phyloP scores from a whole-genome alignment of 352 stramenopile species.

The Phytophthora crassamura region DNA sequence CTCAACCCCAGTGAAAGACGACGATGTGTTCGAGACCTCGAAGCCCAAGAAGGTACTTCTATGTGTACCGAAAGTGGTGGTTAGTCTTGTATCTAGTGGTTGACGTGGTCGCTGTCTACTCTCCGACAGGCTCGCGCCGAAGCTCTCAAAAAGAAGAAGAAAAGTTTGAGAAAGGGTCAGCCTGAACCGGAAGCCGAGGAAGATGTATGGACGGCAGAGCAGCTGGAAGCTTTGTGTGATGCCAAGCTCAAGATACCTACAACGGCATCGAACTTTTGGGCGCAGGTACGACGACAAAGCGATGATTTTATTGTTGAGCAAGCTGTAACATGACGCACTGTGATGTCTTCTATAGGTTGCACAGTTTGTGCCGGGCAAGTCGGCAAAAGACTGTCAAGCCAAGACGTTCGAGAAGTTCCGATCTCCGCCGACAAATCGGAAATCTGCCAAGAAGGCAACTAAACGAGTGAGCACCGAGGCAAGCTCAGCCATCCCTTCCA shows the following conservation, averaged over 20 bases:
- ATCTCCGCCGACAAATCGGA: slow-evolving; percentile 47
- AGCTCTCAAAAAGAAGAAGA: slow-evolving; percentile 21
- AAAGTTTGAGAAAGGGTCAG: slow-evolving; percentile 10
- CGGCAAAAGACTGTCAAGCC: slow-evolving; percentile 59
- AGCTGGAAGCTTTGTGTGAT: slow-evolving; percentile 56
- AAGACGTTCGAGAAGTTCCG: slow-evolving; percentile 69
- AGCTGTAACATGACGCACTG: not conserved
- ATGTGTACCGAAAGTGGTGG: not conserved
- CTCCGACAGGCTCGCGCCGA: not conserved
- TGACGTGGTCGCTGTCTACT: not conserved
- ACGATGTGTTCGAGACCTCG: slow-evolving; percentile 19
- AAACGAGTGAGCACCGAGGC: slow-evolving; percentile 30
- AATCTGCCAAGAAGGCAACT: slow-evolving; percentile 34
- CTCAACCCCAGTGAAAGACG: slow-evolving; percentile 3
- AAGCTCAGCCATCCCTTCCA: slow-evolving; percentile 36
- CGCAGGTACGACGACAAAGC: slow-evolving; percentile 37
- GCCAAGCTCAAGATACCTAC: slow-evolving; percentile 73
- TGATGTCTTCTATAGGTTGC: slow-evolving; percentile 26
- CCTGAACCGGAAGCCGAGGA: slow-evolving; percentile 36
- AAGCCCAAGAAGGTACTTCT: slow-evolving; percentile 29
- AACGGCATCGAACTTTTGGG: slow-evolving; percentile 73
- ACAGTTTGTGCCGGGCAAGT: slow-evolving; percentile 66
- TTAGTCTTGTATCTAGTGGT: not conserved
- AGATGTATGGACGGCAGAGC: slow-evolving; percentile 54
- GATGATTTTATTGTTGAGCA: not conserved